A percentile compares a stretch with the other conserved stretches of the same genome.
Conservation (phyloP, 768 basidiomycete genomes). For the Clitopilus hobsonii region DNA sequence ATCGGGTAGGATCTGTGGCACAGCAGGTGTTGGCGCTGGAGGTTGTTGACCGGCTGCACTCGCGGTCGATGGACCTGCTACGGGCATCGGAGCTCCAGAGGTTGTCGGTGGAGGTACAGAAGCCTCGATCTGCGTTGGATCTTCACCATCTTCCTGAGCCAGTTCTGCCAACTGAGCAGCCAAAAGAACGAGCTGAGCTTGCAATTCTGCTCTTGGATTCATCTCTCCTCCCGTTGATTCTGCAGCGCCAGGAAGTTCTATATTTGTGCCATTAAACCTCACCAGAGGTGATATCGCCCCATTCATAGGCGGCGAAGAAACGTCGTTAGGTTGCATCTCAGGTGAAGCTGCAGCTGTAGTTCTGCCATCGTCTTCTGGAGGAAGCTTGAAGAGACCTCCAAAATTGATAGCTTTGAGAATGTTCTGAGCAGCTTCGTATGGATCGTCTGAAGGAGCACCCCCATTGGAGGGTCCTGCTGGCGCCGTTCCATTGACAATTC, state of each 20-base stretch:
- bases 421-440: slow-evolving; percentile 75
- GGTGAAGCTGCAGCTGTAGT: too few species aligned
- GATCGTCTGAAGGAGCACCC: slow-evolving; percentile 32
- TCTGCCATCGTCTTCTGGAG: slow-evolving; percentile 25
- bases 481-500: slow-evolving; percentile 8
- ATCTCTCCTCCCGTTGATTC: not conserved
- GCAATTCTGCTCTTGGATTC: slow-evolving; percentile 58
- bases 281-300: not conserved
- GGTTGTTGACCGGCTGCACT: not conserved
- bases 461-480: slow-evolving; percentile 9
- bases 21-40: not conserved
- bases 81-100: too few species aligned
- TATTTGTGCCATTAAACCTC: not conserved
- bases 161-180: slow-evolving; percentile 72
- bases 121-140: not conserved
- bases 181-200: slow-evolving; percentile 68
- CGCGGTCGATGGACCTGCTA: not conserved
- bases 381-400: slow-evolving; percentile 43
- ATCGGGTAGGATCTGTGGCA: not conserved
- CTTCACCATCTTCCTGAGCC: slow-evolving; percentile 38
- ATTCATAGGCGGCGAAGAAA: not conserved
- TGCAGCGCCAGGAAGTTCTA: not conserved
- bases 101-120: not conserved
- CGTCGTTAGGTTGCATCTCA: too few species aligned
- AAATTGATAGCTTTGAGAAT: slow-evolving; percentile 78